Percentiles rank a stretch among this genome's conserved stretches.
Conservation (phyloP, 2,329 filamentous ascomycete species). For the Penicillium sp. region DNA sequence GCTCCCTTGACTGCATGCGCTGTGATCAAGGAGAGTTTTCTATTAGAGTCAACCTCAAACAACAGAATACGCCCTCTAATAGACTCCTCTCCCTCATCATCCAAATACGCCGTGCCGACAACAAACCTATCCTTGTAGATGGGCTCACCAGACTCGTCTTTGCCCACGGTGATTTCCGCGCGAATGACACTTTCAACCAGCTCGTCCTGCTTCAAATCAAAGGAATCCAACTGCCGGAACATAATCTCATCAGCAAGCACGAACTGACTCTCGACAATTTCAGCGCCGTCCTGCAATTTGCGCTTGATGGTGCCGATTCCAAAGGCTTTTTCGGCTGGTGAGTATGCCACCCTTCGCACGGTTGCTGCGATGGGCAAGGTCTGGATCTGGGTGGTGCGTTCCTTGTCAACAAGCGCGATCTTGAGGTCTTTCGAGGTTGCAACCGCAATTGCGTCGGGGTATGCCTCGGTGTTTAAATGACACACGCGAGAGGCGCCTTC, state of each 20-base stretch:
- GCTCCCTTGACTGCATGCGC: constrained; percentile 70
- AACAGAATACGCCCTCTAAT: constrained; percentile 76
- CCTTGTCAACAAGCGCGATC: constrained; percentile 75
- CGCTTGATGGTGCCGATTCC: constrained; percentile 81
- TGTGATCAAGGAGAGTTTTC: constrained; percentile 67
- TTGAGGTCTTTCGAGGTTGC: constrained; percentile 73
- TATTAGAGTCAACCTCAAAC: constrained; percentile 69
- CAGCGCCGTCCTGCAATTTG: constrained; percentile 65
- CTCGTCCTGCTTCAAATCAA: constrained; percentile 63
- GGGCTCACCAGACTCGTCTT: constrained; percentile 53
- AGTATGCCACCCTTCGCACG: constrained; percentile 82
- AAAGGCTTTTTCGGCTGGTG: constrained; percentile 72
- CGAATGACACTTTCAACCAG: constrained; percentile 81
- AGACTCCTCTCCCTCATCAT: constrained; percentile 54
- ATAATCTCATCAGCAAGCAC: constrained; percentile 86
- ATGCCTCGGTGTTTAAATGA: constrained; percentile 76
- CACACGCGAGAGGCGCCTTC: constrained; percentile 79
- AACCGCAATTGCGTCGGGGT: constrained; percentile 74
- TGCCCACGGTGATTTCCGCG: constrained; percentile 63
- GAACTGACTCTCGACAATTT: constrained; percentile 75
- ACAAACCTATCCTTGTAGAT: constrained; percentile 67
- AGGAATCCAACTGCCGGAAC: constrained; percentile 73
- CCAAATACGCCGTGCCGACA: constrained; percentile 79
- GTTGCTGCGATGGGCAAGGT: constrained; percentile 75
- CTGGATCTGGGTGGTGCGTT: constrained; percentile 83